phyloP scores from a whole-genome alignment of 208 protist genomes.

The Acanthamoeba lenticulata region DNA sequence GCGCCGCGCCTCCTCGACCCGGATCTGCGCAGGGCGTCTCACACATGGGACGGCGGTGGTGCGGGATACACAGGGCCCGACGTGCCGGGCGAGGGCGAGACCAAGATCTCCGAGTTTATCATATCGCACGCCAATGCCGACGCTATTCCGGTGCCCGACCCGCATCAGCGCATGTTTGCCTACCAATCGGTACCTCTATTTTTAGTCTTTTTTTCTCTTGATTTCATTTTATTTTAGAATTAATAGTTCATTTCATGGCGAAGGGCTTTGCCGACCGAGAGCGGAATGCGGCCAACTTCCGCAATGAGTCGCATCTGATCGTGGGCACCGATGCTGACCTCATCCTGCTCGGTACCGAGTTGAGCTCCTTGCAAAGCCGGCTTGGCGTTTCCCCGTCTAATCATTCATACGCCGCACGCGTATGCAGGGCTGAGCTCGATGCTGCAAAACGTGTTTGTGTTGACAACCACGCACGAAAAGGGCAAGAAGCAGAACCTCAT shows the following conservation, averaged over 20 bases:
- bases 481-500: background rate
- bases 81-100: slow-evolving; percentile 43
- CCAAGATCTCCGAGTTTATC: slow-evolving; percentile 13
- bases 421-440: background rate
- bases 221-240: too few relatives aligned
- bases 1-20: background rate
- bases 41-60: too few relatives aligned
- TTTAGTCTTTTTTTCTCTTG: background rate
- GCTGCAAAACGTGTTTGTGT: slow-evolving; percentile 7
- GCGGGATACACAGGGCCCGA: background rate
- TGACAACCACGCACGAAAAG: background rate
- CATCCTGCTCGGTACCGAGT: background rate
- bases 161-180: background rate
- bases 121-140: slow-evolving; percentile 20
- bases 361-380: too few relatives aligned
- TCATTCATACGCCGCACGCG: background rate
- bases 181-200: background rate
- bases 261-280: background rate
- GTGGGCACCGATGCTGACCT: slow-evolving; percentile 43
- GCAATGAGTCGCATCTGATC: slow-evolving; percentile 19
- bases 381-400: too few relatives aligned
- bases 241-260: background rate
- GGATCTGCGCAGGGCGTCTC: background rate
- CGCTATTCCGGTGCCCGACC: background rate
- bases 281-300: background rate